Conservation (phyloP, 169 alveolate genomes). For the Cystoisospora suis region DNA sequence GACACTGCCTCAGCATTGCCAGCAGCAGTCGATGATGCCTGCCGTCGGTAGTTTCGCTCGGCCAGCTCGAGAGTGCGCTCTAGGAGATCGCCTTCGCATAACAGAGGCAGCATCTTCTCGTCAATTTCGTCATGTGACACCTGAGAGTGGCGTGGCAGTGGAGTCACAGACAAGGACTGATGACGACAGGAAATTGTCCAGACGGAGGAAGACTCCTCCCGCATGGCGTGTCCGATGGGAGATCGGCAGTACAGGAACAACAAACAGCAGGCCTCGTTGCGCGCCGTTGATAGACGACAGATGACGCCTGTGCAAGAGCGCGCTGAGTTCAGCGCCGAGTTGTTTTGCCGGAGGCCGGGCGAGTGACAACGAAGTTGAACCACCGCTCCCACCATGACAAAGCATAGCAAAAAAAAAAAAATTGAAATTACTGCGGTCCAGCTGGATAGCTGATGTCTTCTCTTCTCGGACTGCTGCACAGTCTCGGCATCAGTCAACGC, state of each 20-base stretch:
- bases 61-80: slow-evolving; percentile 30
- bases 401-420: no score
- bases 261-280: no score
- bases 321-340: not conserved
- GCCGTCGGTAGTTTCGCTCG: not conserved
- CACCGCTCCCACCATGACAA: no score
- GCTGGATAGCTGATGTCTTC: no score
- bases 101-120: slow-evolving; percentile 11
- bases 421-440: no score
- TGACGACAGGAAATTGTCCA: not conserved
- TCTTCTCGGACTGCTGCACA: no score
- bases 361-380: no score
- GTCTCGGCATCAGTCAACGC: no score
- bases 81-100: slow-evolving; percentile 29
- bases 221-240: no score
- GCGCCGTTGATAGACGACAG: no score
- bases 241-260: no score
- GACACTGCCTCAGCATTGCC: not conserved
- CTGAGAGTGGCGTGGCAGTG: not conserved
- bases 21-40: not conserved
- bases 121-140: not conserved
- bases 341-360: no score
- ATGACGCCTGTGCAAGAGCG: not conserved
- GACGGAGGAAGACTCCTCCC: not conserved
- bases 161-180: not conserved